Base-by-base conservation (phyloP, 352 stramenopile species). In the Globisporangium polare region DNA sequence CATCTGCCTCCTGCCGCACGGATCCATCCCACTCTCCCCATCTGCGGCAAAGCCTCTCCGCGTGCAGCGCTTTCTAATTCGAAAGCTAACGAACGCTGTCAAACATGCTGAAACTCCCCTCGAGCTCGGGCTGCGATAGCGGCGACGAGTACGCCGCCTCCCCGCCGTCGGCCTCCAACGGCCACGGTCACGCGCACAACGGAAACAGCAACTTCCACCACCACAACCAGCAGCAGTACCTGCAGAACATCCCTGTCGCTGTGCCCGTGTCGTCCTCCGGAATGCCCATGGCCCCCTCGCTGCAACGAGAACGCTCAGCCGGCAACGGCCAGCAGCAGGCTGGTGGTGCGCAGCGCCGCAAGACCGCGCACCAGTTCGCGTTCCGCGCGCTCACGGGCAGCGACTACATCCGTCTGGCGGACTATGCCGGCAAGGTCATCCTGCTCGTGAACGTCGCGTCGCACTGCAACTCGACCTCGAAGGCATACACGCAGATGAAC, bases 381-480 rank as follows among this genome's bases (percentile, higher is more conserved):
- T 90, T 92, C 72, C 80, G 80, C 53, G 80, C 75, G 59, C 77
- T 92, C 56, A 75, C 71, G 5, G 77, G 72, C 41, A 79, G 71
- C 53, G 76, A 86, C 5, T 78, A 84, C 54, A 73, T 92, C 27
- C 83, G 80, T 5, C 73, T 92, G 52, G 72, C 78, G 2, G 83
- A 92, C 63, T 92, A 74, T 58, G 69, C 70, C 13, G 80, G 80
- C 57, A 90, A 90, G 61, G 46, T 75, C 7, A 66, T 90, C 43
- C 66, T 92, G 24, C 77, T 92, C 41, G 78, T 89, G 58, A 92
- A 92, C 64, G 83, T 92, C 26, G 83, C 83, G 62, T 92, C 83
- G 58, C 83, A 92, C 60, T 92, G 83, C 61, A 92, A 89, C 65
- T 90, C 83, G 37, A 92, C 83, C 17, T 77, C 73, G 52, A 89